These are phyloP conservation scores for Hippophae gyantsensis DNA, from an alignment of 306 rosid genomes.

Conservation along the genomic window DNA sequence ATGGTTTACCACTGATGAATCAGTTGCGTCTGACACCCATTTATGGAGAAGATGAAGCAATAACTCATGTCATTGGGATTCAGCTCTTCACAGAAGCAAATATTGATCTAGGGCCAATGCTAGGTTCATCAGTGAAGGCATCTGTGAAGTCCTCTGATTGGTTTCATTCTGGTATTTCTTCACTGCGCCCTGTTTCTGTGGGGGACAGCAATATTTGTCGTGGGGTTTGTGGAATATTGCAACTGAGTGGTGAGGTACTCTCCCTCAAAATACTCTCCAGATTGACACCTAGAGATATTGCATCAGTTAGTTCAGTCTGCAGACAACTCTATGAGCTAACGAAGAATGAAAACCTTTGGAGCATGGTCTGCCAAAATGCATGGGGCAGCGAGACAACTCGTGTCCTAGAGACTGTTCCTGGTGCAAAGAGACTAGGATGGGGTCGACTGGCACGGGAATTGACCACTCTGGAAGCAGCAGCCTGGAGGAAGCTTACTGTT, in stretches of 20 bases:
- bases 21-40: constrained; percentile 84
- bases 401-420: constrained; percentile 87
- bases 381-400: constrained; percentile 98
- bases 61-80: constrained; percentile 89
- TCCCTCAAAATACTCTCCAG: constrained; percentile 83
- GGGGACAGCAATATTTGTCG: constrained; percentile 82
- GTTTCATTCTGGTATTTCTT: constrained; percentile 53
- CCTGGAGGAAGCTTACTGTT: constrained; percentile 93
- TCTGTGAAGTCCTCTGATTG: constrained; percentile 50
- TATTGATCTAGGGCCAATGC: constrained; percentile 85
- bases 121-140: constrained; percentile 50
- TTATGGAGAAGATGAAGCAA: constrained; percentile 79
- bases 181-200: constrained; percentile 40
- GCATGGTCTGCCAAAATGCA: constrained; percentile 97
- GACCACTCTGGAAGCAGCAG: constrained; percentile 96
- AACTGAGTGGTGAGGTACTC: constrained; percentile 88
- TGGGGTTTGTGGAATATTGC: constrained; percentile 85
- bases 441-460: constrained; percentile 85
- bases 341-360: constrained; percentile 88
- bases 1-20: constrained; percentile 96
- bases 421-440: constrained; percentile 97
- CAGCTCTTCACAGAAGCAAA: constrained; percentile 83
- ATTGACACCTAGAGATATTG: constrained; percentile 91
- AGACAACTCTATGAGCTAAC: constrained; percentile 64
- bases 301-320: constrained; percentile 83